Evolutionary conservation across 352 stramenopile genomes (phyloP), one percentile per base, ranked within the genome.

Genomic region (Phytophthora nicotianae): DNA sequence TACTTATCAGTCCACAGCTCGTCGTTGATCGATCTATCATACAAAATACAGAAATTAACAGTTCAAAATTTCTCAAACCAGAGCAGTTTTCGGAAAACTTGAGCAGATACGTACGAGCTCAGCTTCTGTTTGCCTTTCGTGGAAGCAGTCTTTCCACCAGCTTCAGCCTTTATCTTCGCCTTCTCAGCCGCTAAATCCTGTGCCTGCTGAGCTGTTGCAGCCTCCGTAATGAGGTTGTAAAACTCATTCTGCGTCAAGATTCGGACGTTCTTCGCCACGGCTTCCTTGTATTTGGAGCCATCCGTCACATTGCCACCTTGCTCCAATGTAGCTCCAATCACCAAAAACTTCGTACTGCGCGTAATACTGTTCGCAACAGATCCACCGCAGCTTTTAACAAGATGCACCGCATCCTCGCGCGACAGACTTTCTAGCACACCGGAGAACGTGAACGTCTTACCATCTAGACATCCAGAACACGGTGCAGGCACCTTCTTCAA

Each of bases 1-100:
- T 99, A 98, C 73, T 98, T 98, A 75, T 99, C 97, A 4, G 94
- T 96, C 97, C 97, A 99, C 16, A 99, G 70, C 55, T 83, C 76
- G 16, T 84, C 72, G 40, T 79, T 81, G 35, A 77, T 67, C 23
- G 73, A 83, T 47, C 72, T 79, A 61, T 23, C 21, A 14, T 27
- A 47, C n/a, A 42, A 48, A 50, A 40, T 19, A 50, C 17, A 45
- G 23, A 33, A 4, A 58, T n/a, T 11, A 37, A 37, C 23, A 62
- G 8, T 40, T 50, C 26, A 14, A 21, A 46, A 9, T n/a, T 20
- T 49, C n/a, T n/a, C 26, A 52, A 17, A 55, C 8, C 7, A 17
- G 45, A 38, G 38, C 21, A 29, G 14, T 14, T 29, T 4, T 46
- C 6, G 32, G 2, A 42, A 2, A 42, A 43, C 40, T 20, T 47